These are phyloP conservation scores for Schizosaccharomyces lindneri DNA, from an alignment of 805 yeast species.

Conservation along the genomic window DNA sequence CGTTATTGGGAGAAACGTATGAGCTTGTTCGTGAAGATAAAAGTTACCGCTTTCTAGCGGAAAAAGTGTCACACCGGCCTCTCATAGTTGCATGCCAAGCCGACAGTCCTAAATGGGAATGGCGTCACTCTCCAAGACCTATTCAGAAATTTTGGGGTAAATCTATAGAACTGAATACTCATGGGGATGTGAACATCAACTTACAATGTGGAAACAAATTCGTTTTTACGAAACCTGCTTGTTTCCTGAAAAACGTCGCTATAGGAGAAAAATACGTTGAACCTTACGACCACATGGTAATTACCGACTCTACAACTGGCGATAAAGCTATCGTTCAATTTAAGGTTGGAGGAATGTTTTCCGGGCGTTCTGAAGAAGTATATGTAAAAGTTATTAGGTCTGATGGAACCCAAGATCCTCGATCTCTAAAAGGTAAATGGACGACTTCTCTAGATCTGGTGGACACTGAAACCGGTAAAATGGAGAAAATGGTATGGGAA, in stretches of 20 bases:
- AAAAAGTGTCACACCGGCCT: slow-evolving; percentile 76
- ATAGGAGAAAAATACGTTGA: slow-evolving; percentile 91
- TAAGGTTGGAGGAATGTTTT: slow-evolving; percentile 63
- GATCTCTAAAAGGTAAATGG: slow-evolving; percentile 47
- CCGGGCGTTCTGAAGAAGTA: slow-evolving; percentile 54
- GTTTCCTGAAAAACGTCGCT: slow-evolving; percentile 59
- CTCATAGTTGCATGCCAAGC: slow-evolving; percentile 58
- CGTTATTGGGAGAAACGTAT: slow-evolving; percentile 76
- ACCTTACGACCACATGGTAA: slow-evolving; percentile 44
- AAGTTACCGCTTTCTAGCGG: slow-evolving; percentile 50
- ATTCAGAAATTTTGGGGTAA: slow-evolving; percentile 89
- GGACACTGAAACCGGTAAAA: slow-evolving; percentile 14
- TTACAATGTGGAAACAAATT: slow-evolving; percentile 19
- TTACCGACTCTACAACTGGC: slow-evolving; percentile 40
- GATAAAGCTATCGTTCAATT: slow-evolving; percentile 45
- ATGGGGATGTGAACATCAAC: slow-evolving; percentile 38
- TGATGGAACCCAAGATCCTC: slow-evolving; percentile 14
- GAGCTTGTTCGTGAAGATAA: slow-evolving; percentile 70
- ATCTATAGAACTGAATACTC: slow-evolving; percentile 56
- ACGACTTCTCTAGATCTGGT: slow-evolving; percentile 34
- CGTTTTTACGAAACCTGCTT: slow-evolving; percentile 62
- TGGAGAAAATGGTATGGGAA: slow-evolving; percentile 28
- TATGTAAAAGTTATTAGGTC: slow-evolving; percentile 18
- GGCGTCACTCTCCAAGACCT: slow-evolving; percentile 29
- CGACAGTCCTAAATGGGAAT: slow-evolving; percentile 46